phyloP scores from a whole-genome alignment of 75 land plant species.

The Selaginella moellendorffii region DNA sequence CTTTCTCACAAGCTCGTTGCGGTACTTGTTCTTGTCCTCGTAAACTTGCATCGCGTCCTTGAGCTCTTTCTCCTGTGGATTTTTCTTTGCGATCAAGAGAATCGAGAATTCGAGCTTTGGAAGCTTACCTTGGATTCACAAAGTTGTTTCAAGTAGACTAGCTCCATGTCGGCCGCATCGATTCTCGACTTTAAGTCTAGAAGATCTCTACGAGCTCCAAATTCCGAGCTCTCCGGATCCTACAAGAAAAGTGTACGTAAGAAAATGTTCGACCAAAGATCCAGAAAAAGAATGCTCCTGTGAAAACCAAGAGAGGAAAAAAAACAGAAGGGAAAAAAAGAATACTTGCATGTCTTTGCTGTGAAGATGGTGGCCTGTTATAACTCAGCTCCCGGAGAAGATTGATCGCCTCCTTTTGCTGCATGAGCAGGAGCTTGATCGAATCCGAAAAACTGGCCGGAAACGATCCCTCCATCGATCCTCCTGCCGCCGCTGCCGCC shows the following conservation, averaged over 20 bases:
- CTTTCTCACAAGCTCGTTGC: not conserved
- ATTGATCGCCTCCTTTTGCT: not conserved
- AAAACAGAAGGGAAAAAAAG: too few species aligned
- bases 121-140: not conserved
- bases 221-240: not conserved
- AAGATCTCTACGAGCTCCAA: not conserved
- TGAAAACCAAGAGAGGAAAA: too few species aligned
- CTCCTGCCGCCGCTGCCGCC: not conserved
- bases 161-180: not conserved
- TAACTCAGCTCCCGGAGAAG: not conserved
- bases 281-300: too few species aligned
- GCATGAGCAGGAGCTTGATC: not conserved
- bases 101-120: too few species aligned
- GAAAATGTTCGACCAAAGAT: too few species aligned
- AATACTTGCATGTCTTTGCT: constrained; percentile 8
- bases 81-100: not conserved
- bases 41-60: not conserved
- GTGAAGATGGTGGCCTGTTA: not conserved
- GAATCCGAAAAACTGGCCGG: not conserved
- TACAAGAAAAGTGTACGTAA: not conserved
- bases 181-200: not conserved
- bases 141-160: not conserved
- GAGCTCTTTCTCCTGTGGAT: not conserved
- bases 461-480: not conserved
- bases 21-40: not conserved